These are phyloP conservation scores for Moricandia arvensis DNA, from an alignment of 345 rosid genomes.

Conservation along the genomic window DNA sequence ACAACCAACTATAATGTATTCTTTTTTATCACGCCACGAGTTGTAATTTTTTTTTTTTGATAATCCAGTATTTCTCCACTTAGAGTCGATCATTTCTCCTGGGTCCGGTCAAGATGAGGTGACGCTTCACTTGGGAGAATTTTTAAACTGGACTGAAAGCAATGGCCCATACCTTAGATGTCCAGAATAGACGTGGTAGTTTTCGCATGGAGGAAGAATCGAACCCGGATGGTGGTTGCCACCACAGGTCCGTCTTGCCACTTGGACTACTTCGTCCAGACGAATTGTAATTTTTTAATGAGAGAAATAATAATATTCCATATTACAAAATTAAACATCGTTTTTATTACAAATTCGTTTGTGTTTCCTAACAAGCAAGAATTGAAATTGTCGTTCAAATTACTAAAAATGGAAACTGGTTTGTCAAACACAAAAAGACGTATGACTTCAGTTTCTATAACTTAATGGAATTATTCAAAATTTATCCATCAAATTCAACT, in stretches of 20 bases:
- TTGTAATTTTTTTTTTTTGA: no score
- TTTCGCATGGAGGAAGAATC: no score
- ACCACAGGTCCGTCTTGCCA: no score
- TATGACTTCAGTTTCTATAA: background rate
- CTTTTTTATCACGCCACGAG: slow-evolving; percentile 19
- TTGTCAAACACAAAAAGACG: slow-evolving; percentile 15
- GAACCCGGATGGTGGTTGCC: no score
- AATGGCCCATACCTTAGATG: no score
- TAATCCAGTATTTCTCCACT: no score
- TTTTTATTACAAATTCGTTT: background rate
- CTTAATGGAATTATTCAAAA: background rate
- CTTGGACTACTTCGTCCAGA: no score
- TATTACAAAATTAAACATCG: background rate
- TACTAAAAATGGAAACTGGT: slow-evolving; percentile 3
- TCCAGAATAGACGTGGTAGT: no score
- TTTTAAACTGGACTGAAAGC: no score
- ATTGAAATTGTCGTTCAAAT: background rate
- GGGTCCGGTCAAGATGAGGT: no score
- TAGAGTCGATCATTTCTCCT: no score
- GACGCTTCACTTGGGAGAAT: no score
- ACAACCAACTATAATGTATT: slow-evolving; percentile 14
- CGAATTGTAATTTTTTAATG: background rate
- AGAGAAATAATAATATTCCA: background rate
- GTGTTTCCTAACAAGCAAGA: background rate
- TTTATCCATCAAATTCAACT: background rate